Evolutionary conservation across 371 early-diverging fungal species (phyloP), one percentile per base, ranked within the genome.

Genomic region (Basidiobolus meristosporus): DNA sequence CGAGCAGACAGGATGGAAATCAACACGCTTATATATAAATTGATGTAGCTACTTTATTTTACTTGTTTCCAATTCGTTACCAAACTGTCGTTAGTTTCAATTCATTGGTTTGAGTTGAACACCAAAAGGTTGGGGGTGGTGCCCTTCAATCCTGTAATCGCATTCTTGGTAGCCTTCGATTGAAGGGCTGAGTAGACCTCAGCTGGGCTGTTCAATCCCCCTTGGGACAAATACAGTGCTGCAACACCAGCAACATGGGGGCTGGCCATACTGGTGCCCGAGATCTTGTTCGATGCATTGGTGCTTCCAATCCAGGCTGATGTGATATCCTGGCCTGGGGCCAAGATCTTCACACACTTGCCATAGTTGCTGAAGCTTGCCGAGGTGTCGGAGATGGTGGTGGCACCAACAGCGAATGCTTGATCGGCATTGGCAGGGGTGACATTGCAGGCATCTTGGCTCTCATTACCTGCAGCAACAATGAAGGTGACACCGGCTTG

Each of bases 401-500:
- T 66, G 9, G 85, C 81, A 2, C 85, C 95, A 7, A 90, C 89
- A 1, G 93, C 90, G n/a, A n/a, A n/a, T n/a, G n/a, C n/a, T n/a
- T n/a, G n/a, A n/a, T n/a, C n/a, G n/a, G n/a, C n/a, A n/a, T 76
- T 68, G 31, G 82, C 82, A 18, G 98, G 98, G 20, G 85, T 82
- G 44, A 63, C 69, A 38, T 63, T 52, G 65, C 95, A 97, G 10
- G 95, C 92, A 40, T 77, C 65, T 18, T 51, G 50, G 48, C 60
- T 58, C 39, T 71, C 70, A 67, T 92, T 93, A n/a, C 93, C 93
- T 9, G 93, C 97, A 36, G 97, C 95, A 21, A 82, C 83, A 33
- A 50, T 45, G 45, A 77, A 44, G 33, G 57, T 40, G 20, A 56
- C 12, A 9, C 31, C 31, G 2, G 9, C 11, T n/a, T 11, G 6